phyloP scores from a whole-genome alignment of 2,329 filamentous ascomycete species.

The Didymella keratinophila region DNA sequence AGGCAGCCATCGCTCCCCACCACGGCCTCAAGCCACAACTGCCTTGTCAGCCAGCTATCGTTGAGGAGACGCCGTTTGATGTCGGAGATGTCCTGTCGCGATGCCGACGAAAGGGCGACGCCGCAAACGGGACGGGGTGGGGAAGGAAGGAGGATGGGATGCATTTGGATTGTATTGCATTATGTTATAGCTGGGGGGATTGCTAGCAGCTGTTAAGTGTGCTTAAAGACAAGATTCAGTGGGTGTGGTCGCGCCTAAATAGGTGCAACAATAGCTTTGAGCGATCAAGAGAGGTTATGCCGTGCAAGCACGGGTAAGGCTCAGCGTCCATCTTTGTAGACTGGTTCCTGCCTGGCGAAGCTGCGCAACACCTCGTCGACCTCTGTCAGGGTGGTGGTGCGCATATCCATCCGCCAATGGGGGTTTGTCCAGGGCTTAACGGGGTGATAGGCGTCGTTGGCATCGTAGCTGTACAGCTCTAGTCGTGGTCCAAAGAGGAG shows the following conservation, averaged over 20 bases:
- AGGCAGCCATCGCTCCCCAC: background rate
- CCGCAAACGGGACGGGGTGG: background rate
- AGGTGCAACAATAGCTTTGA: no score
- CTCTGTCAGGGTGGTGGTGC: background rate
- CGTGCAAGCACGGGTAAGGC: background rate
- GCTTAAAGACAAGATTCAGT: no score
- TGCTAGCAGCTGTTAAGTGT: no score
- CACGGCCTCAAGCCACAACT: background rate
- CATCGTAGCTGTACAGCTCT: constrained; percentile 37
- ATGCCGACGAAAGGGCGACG: constrained; percentile 5
- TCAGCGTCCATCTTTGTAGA: background rate
- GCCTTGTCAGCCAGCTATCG: background rate
- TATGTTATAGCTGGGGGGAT: no score
- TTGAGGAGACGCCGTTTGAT: background rate
- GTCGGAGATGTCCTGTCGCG: background rate
- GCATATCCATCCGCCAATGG: constrained; percentile 22
- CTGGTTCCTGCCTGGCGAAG: background rate
- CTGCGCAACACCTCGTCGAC: constrained; percentile 16
- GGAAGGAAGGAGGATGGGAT: no score
- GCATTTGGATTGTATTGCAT: background rate
- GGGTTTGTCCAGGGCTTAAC: constrained; percentile 1
- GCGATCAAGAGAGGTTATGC: no score
- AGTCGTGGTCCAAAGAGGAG: constrained; percentile 36
- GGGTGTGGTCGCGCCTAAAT: no score
- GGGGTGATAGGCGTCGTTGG: constrained; percentile 1